Evolutionary conservation across 2,329 filamentous ascomycete species (phyloP).

Genomic region (Curvularia spicifera): DNA sequence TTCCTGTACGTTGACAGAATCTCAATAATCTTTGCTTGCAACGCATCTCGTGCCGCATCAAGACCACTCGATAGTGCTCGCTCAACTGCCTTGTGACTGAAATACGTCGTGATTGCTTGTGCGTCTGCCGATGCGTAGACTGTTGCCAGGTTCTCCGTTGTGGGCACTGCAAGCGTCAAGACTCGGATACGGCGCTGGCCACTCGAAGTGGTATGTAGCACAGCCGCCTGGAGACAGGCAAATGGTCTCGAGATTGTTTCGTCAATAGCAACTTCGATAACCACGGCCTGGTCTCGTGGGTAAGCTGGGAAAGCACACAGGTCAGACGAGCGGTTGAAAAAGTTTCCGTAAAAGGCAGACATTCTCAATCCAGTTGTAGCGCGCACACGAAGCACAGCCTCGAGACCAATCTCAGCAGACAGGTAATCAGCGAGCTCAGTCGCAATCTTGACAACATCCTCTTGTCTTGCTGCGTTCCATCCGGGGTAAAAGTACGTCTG

Average conservation of each 20-base stretch:
- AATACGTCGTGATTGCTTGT: conserved; percentile 89
- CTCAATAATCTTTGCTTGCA: conserved; percentile 91
- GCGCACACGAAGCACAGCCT: conserved; percentile 93
- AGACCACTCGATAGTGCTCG: conserved; percentile 82
- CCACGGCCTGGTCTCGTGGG: conserved; percentile 95
- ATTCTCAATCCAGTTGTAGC: conserved; percentile 94
- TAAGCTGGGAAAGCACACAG: conserved; percentile 98
- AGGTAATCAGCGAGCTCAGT: conserved; percentile 96
- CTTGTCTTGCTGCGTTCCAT: conserved; percentile 91
- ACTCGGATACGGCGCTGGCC: conserved; percentile 95
- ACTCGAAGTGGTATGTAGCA: conserved; percentile 97
- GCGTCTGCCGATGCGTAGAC: conserved; percentile 96
- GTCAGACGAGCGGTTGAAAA: conserved; percentile 98
- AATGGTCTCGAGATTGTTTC: conserved; percentile 91
- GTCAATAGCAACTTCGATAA: conserved; percentile 97
- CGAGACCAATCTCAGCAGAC: conserved; percentile 94
- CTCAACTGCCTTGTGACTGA: conserved; percentile 97
- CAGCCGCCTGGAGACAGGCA: conserved; percentile 82
- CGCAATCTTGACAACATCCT: conserved; percentile 98
- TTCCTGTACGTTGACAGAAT: conserved; percentile 95
- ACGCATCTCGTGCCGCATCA: conserved; percentile 86
- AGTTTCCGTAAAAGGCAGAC: conserved; percentile 99
- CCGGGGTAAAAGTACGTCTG: conserved; percentile 99
- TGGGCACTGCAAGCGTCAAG: conserved; percentile 89
- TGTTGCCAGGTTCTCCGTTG: conserved; percentile 87